phyloP scores from a whole-genome alignment of 441 rosid genomes.

The Erodium texanum region DNA sequence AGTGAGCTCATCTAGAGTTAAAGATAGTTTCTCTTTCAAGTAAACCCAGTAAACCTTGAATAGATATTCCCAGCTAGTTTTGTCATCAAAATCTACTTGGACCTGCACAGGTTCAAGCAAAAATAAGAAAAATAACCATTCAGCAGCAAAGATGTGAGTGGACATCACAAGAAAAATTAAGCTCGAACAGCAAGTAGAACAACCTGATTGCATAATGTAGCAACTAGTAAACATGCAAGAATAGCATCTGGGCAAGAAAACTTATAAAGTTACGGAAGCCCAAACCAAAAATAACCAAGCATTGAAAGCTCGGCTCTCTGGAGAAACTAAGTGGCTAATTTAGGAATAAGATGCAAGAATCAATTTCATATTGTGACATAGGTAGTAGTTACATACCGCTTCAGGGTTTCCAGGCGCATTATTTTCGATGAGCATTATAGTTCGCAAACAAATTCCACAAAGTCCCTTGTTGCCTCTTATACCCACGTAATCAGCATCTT shows the following conservation, averaged over 20 bases:
- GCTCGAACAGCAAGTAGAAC: slow-evolving; percentile 4
- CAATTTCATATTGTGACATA: slow-evolving; percentile 3
- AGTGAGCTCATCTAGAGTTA: slow-evolving; percentile 63
- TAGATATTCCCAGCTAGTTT: slow-evolving; percentile 97
- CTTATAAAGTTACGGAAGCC: slow-evolving; percentile 12
- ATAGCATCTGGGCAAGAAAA: slow-evolving; percentile 3
- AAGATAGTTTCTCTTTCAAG: slow-evolving; percentile 60
- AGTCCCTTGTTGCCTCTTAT: slow-evolving; percentile 79
- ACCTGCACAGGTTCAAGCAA: slow-evolving; percentile 40
- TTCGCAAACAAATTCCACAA: slow-evolving; percentile 86
- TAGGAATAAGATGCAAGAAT: neutral
- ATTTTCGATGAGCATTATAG: slow-evolving; percentile 83
- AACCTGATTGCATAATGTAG: neutral
- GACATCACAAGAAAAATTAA: neutral
- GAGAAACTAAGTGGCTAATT: slow-evolving; percentile 1
- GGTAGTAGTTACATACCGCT: slow-evolving; percentile 36
- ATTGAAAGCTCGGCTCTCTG: slow-evolving; percentile 11
- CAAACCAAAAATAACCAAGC: slow-evolving; percentile 12
- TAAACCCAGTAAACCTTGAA: slow-evolving; percentile 88
- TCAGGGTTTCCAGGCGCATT: slow-evolving; percentile 39
- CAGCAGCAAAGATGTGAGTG: neutral
- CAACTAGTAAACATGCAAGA: neutral
- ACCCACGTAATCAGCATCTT: slow-evolving; percentile 74
- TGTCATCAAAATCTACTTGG: slow-evolving; percentile 98
- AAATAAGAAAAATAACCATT: neutral